Conservation (phyloP, 2,329 filamentous ascomycete species). For the Calonectria montana region DNA sequence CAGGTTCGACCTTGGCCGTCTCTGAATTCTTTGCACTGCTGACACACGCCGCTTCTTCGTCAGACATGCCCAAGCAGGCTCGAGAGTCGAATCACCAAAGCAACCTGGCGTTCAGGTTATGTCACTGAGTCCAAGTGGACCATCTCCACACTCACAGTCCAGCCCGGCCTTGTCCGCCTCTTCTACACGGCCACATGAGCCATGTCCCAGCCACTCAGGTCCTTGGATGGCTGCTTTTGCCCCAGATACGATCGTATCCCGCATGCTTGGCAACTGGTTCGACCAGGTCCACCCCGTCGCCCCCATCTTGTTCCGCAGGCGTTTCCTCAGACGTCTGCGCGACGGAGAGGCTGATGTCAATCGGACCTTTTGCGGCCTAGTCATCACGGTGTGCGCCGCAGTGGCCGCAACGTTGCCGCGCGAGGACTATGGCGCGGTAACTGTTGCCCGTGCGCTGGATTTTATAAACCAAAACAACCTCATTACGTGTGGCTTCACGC, state of each 20-base stretch:
- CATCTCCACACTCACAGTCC: slow-evolving; percentile 10
- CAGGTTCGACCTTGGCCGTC: slow-evolving; percentile 1
- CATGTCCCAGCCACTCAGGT: background rate
- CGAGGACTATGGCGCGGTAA: slow-evolving; percentile 41
- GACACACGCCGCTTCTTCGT: background rate
- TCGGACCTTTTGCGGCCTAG: slow-evolving; percentile 46
- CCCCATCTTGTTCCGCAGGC: slow-evolving; percentile 47
- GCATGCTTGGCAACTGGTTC: slow-evolving; percentile 49
- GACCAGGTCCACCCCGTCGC: slow-evolving; percentile 49
- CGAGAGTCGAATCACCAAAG: background rate
- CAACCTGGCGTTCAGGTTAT: slow-evolving; percentile 1
- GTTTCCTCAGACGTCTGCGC: slow-evolving; percentile 43
- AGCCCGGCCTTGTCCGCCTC: slow-evolving; percentile 16
- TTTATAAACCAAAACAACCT: slow-evolving; percentile 45
- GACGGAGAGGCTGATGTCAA: slow-evolving; percentile 41
- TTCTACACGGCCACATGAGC: background rate
- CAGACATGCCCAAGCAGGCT: slow-evolving; percentile 23
- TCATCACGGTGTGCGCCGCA: slow-evolving; percentile 50
- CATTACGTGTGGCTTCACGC: slow-evolving; percentile 29
- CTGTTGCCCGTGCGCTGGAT: slow-evolving; percentile 42
- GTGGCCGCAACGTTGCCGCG: slow-evolving; percentile 47
- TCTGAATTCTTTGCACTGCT: background rate
- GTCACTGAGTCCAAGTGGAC: slow-evolving; percentile 6
- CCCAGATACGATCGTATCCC: slow-evolving; percentile 21
- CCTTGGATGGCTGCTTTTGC: slow-evolving; percentile 35